Evolutionary conservation across 805 yeast species (phyloP), one percentile per base, ranked within the genome.

Genomic region (Debaryomyces hansenii): DNA sequence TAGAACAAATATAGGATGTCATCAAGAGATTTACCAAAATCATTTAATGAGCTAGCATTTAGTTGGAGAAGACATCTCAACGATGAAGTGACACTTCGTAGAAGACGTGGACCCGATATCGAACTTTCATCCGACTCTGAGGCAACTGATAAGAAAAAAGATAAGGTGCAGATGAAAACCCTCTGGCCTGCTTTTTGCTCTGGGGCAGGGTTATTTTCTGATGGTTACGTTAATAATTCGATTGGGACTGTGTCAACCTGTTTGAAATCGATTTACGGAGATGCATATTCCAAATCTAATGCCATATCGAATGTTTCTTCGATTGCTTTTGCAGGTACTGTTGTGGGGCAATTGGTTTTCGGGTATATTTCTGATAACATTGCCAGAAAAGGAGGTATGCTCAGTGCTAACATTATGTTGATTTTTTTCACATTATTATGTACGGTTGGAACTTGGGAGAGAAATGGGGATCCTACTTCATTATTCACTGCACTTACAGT

Each of bases 201-300:
- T 0, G 97, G 97, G 51, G 94, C 96, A 0, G 97, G 97, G 45
- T 75, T 91, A 39, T 90, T 91, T 67, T 85, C 95, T 32, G 98
- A 92, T 67, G 97, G 97, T 44, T 91, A 90, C 63, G 85, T 89
- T 50, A 90, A 90, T 64, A 89, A 88, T 68, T 83, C 94, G 44
- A 86, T 89, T 47, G 79, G 88, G 48, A 78, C 94, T 8, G 95
- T 85, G 14, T 76, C 84, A 31, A 82, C 91, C 14, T 83, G 91
- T 70, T 74, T 91, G 52, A 63, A 77, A 14, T 69, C 60, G 2
- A 72, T 91, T 33, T 91, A 91, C 62, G 89, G 89, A 28, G 62
- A 65, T 0, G 80, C 77, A 55, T 85, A 85, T 59, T 63, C 80
- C 3, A 53, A 74, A 5, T 87, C 95, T 0, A 63, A 65, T 36